Conservation (phyloP, 2,329 filamentous ascomycete species). For the Cercospora nicotianae region DNA sequence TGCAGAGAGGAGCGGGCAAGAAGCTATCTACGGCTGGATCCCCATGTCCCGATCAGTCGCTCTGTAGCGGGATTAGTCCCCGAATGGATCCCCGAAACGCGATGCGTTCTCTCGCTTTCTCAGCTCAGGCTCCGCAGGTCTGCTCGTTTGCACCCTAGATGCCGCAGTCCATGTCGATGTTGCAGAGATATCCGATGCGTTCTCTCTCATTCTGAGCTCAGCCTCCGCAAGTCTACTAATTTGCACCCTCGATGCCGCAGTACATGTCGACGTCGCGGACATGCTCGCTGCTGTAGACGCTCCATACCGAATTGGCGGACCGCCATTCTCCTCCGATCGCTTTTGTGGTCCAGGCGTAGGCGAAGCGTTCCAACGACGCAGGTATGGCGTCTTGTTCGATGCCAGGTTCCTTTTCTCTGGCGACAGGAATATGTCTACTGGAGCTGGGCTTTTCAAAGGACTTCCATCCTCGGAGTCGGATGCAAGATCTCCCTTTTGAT, state of each 20-base stretch:
- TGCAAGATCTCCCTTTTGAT: conserved; percentile 19
- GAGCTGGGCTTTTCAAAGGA: conserved; percentile 8
- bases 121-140: neutral
- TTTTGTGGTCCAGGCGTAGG: neutral
- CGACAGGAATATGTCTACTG: conserved; percentile 7
- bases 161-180: neutral
- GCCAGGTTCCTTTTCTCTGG: neutral
- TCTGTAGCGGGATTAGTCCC: neutral
- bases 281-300: neutral
- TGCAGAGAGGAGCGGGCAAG: neutral
- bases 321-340: neutral
- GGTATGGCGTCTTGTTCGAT: neutral
- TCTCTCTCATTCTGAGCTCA: neutral
- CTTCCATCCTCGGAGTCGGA: conserved; percentile 17
- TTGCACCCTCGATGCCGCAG: neutral
- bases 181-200: neutral
- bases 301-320: neutral
- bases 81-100: conserved; percentile 1
- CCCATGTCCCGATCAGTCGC: conserved; percentile 5
- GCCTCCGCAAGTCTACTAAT: neutral
- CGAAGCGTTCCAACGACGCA: neutral
- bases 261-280: neutral
- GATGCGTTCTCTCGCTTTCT: neutral
- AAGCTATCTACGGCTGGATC: conserved; percentile 1
- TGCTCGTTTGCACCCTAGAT: neutral